Base-by-base conservation (phyloP, 225 moss, liverwort and hornwort genomes). In the Asterella californica region DNA sequence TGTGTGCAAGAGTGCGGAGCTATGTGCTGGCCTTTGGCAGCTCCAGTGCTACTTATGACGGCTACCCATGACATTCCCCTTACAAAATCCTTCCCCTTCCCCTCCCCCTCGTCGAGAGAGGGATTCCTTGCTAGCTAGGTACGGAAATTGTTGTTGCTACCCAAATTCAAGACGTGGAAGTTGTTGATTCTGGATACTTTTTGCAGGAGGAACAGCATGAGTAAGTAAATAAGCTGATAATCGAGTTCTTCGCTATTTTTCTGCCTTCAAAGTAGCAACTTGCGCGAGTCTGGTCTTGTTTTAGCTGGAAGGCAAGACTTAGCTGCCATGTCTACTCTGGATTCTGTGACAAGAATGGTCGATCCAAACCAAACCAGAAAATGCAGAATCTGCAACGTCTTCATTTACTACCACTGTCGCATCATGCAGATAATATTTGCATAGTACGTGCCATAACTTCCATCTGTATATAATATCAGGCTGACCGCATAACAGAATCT, bases 161-260 rank as follows among this genome's bases (percentile, higher is more conserved):
- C 18, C 45, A 72, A 9, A n/a, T 72, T 48, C 14, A 25, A n/a
- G 47, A 48, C 47, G 1, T 45, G 27, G 21, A 46, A 8, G 29
- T 78, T 25, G 71, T 82, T 42, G 81, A 75, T 25, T 83, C 80
- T 46, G 80, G 74, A 50, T 83, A 83, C 78, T 88, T 83, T 24
- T 59, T 88, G 15, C 80, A 81, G 48, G 80, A 85, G 70, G 85
- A 88, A 70, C 78, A 83, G 17, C 77, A 80, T 34, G 22, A 83
- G 66, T 47, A 24, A 21, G 82, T 85, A 60, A 83, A 83, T 49
- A 80, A 75, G 65, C 47, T 75, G 33, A 74, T 83, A 7, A 79
- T 85, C 59, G 37, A 80, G 9, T 85, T 85, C 77, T 83, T 85
- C 47, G 6, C 18, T 67, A 32, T 33, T 67, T 34, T 67, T 29